These are phyloP conservation scores for Vicia sativa DNA, from an alignment of 306 rosid genomes.

Conservation along the genomic window DNA sequence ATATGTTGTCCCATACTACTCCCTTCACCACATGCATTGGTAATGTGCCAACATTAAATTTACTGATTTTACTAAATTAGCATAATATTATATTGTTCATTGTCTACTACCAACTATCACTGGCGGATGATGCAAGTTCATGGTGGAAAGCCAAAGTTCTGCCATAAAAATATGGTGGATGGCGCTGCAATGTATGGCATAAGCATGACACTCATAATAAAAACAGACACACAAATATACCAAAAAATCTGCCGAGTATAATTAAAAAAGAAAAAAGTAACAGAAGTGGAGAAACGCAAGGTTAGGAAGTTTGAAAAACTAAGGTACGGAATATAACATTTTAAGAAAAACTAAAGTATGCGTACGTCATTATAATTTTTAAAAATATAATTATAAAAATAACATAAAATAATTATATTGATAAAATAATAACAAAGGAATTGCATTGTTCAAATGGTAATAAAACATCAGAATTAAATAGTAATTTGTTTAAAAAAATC, in stretches of 20 bases:
- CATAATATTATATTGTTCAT: constrained; percentile 27
- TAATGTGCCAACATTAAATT: constrained; percentile 42
- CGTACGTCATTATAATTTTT: no score
- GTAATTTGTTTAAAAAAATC: no score
- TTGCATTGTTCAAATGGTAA: no score
- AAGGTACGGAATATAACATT: no score
- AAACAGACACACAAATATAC: not conserved
- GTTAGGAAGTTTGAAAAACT: not conserved
- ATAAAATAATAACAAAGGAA: no score
- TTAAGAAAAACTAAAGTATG: no score
- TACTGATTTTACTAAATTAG: constrained; percentile 34
- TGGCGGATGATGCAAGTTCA: not conserved
- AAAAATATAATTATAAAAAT: no score
- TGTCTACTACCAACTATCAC: constrained; percentile 9
- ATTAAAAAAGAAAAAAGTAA: not conserved
- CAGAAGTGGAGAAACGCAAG: constrained; percentile 1
- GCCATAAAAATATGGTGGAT: constrained; percentile 1
- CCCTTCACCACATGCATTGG: constrained; percentile 98
- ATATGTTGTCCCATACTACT: constrained; percentile 87
- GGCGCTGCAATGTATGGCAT: not conserved
- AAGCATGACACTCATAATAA: not conserved
- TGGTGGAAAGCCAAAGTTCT: constrained; percentile 1
- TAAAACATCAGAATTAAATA: no score
- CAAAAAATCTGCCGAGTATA: not conserved
- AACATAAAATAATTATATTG: no score